phyloP scores from a whole-genome alignment of 306 rosid genomes.

The Albizia julibrissin region DNA sequence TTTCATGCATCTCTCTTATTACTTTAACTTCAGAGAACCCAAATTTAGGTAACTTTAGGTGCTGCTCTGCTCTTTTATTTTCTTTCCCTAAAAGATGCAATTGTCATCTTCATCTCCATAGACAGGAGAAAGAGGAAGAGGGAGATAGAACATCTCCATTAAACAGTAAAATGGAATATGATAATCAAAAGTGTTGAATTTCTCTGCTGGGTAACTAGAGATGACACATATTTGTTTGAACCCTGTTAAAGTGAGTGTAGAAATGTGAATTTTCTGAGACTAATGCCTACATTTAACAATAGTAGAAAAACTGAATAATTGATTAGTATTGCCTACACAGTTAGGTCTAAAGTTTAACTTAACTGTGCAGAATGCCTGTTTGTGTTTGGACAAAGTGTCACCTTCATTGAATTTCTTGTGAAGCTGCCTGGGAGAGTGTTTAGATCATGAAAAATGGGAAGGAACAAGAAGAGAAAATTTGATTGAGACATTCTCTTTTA shows the following conservation, averaged over 20 bases:
- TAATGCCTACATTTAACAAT: conserved; percentile 14
- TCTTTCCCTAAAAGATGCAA: too few relatives aligned
- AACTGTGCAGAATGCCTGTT: background rate
- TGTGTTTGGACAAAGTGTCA: background rate
- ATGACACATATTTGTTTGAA: background rate
- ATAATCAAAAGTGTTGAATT: background rate
- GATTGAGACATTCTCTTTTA: background rate
- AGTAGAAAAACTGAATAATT: background rate
- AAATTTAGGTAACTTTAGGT: background rate
- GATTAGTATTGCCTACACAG: conserved; percentile 1
- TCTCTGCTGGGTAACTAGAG: background rate
- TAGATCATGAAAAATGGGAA: background rate
- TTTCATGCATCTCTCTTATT: background rate
- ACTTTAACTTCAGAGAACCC: background rate
- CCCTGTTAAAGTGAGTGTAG: background rate
- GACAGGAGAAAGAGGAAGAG: too few relatives aligned
- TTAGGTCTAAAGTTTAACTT: background rate
- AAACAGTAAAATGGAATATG: too few relatives aligned
- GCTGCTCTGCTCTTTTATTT: background rate
- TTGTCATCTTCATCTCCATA: too few relatives aligned
- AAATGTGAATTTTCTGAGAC: background rate
- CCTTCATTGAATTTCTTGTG: background rate
- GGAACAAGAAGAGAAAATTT: background rate
- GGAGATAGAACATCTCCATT: too few relatives aligned
- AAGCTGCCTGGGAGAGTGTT: background rate